Evolutionary conservation across 2,329 filamentous ascomycete species (phyloP).

Genomic region (Aspergillus ochraceoroseus): DNA sequence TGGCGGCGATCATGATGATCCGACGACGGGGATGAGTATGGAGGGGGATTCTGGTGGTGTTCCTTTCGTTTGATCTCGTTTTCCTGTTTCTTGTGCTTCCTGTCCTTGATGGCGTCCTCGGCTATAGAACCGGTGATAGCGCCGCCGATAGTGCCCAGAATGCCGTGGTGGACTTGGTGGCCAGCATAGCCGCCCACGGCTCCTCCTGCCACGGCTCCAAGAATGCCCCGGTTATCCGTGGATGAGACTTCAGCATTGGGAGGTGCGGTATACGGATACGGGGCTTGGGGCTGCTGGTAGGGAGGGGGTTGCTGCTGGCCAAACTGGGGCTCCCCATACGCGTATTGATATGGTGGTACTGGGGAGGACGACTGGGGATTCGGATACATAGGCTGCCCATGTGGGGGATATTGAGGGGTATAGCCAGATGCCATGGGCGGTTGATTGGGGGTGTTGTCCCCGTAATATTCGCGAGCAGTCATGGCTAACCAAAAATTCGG

Average conservation of each 20-base stretch:
- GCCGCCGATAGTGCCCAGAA: conserved; percentile 45
- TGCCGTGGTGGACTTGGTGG: conserved; percentile 44
- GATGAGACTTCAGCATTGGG: conserved; percentile 3
- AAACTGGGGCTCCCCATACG: too few relatives aligned
- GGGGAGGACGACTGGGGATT: too few relatives aligned
- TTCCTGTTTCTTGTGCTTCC: conserved; percentile 27
- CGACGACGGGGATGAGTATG: not conserved
- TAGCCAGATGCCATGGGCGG: too few relatives aligned
- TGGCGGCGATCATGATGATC: not conserved
- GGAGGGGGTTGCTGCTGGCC: too few relatives aligned
- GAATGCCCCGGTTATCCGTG: conserved; percentile 39
- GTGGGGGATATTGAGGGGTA: too few relatives aligned
- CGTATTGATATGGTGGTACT: too few relatives aligned
- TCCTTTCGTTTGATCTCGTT: conserved; percentile 8
- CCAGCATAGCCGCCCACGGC: conserved; percentile 43
- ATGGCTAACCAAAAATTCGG: too few relatives aligned
- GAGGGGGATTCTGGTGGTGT: not conserved
- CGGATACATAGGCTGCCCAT: too few relatives aligned
- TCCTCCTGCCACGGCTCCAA: conserved; percentile 44
- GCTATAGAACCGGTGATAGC: conserved; percentile 44
- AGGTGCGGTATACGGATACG: conserved; percentile 18
- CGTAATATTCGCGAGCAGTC: too few relatives aligned
- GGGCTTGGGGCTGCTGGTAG: too few relatives aligned
- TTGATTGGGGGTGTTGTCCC: too few relatives aligned
- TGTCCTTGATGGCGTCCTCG: conserved; percentile 44